These are phyloP conservation scores for Nicotiana rustica DNA, from an alignment of 305 asterid genomes.

Conservation along the genomic window DNA sequence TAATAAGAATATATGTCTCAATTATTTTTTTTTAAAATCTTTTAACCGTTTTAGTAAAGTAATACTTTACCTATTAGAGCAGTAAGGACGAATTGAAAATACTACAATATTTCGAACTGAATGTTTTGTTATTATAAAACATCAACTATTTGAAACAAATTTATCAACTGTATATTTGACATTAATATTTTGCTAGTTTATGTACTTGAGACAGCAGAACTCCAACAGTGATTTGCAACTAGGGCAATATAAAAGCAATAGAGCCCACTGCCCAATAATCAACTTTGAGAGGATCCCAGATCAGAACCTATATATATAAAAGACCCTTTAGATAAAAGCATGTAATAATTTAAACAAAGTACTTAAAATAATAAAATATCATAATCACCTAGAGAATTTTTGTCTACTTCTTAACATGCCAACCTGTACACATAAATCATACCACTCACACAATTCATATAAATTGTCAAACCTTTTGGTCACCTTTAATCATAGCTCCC, in stretches of 20 bases:
- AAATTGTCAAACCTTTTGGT: constrained; percentile 29
- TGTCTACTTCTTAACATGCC: constrained; percentile 31
- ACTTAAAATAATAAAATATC: not conserved
- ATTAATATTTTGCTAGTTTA: too few relatives aligned
- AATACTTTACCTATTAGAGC: constrained; percentile 5
- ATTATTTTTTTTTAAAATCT: not conserved
- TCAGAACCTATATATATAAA: constrained; percentile 21
- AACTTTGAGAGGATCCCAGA: constrained; percentile 36
- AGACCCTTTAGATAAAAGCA: constrained; percentile 24
- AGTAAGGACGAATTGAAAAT: not conserved
- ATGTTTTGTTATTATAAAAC: not conserved
- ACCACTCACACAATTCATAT: constrained; percentile 32
- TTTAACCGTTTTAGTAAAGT: not conserved
- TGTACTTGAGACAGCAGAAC: not conserved
- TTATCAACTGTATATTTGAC: not conserved
- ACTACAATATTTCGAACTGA: too few relatives aligned
- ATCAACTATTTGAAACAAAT: constrained; percentile 26
- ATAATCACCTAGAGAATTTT: constrained; percentile 15
- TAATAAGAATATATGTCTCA: not conserved
- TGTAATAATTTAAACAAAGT: not conserved
- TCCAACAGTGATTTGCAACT: constrained; percentile 32
- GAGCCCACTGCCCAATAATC: constrained; percentile 33
- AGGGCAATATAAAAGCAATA: constrained; percentile 22
- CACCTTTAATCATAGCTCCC: constrained; percentile 29
- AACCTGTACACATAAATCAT: constrained; percentile 26